Base-by-base conservation (phyloP, 1,284 basidiomycete species). In the Cryptococcus deneoformans region DNA sequence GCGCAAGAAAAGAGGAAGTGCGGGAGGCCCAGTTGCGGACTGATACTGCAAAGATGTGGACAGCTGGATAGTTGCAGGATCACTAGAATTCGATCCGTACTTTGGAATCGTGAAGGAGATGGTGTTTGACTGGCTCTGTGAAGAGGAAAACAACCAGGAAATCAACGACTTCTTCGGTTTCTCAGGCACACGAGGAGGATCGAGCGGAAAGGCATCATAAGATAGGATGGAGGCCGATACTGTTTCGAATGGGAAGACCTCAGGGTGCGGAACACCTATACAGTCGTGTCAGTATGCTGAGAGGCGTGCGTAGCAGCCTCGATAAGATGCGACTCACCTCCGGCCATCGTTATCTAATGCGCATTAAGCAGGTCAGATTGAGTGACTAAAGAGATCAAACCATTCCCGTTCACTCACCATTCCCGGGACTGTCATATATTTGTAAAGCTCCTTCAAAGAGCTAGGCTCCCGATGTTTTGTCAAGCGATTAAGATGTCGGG, bases 31-130 rank as follows among this genome's bases (percentile, higher is more conserved):
- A 0, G 71, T 70, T 0, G 75, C 77, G 9, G 64, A 56, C 64
- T 85, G 82, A 67, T 92, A 93, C 74, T 93, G 90, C 36, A 93
- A 80, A 12, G 85, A 82, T 8, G 79, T 79, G 0, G 85, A 80
- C 6, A 93, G 80, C 69, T 87, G 86, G 43, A 91, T 71, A 3
- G 72, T 71, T 6, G 62, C 63, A 0, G 73, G 66, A 49, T 80
- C 80, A 29, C 48, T 24, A 2, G 75, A 66, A 46, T 71, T 60
- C 12, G 65, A 58, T 6, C 67, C 58, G 70, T 72, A 64, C 76
- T 89, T 91, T 5, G 84, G 85, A 37, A 92, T 80, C 4, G 79
- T 80, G 55, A 90, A 76, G 2, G 61, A 61, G 16, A 73, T 75
- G 2, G 83, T 82, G 53, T 82, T 80, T 62, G 78, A 11, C 14